These are phyloP conservation scores for Trifolium repens DNA, from an alignment of 306 rosid genomes.

Conservation along the genomic window DNA sequence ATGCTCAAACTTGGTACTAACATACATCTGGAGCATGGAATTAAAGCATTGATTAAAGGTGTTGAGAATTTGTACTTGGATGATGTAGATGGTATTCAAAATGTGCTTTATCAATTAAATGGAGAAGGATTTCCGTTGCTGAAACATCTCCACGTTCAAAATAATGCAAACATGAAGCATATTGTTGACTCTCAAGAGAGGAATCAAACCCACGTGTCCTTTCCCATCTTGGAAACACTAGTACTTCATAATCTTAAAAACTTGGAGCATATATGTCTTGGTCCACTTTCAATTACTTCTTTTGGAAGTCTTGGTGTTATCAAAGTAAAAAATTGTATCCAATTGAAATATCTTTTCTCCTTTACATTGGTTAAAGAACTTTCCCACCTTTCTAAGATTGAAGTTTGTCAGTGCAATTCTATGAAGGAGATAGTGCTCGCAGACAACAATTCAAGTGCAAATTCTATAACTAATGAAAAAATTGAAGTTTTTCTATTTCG, in stretches of 20 bases:
- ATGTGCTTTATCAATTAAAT: slow-evolving; percentile 18
- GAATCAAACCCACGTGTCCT: not conserved
- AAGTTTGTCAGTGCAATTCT: slow-evolving; percentile 17
- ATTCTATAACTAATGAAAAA: not conserved
- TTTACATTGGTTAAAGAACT: not conserved
- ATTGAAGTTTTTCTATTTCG: not conserved
- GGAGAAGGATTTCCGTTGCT: not conserved
- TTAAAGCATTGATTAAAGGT: not conserved
- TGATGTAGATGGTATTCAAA: slow-evolving; percentile 11
- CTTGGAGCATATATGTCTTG: slow-evolving; percentile 1
- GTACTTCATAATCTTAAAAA: not conserved
- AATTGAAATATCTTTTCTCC: slow-evolving; percentile 24
- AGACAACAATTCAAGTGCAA: not conserved
- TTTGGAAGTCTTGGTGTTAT: not conserved
- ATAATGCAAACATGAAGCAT: slow-evolving; percentile 2
- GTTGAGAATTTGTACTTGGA: slow-evolving; percentile 19
- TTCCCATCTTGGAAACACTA: slow-evolving; percentile 2
- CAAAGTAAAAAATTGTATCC: not conserved
- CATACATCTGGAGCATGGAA: slow-evolving; percentile 18
- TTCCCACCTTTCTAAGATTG: not conserved
- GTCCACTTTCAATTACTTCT: not conserved
- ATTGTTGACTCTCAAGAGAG: not conserved
- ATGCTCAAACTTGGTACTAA: slow-evolving; percentile 2
- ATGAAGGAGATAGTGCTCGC: not conserved
- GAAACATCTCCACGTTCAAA: slow-evolving; percentile 11